phyloP scores from a whole-genome alignment of 1,284 basidiomycete species.

The Pseudozyma sp. region DNA sequence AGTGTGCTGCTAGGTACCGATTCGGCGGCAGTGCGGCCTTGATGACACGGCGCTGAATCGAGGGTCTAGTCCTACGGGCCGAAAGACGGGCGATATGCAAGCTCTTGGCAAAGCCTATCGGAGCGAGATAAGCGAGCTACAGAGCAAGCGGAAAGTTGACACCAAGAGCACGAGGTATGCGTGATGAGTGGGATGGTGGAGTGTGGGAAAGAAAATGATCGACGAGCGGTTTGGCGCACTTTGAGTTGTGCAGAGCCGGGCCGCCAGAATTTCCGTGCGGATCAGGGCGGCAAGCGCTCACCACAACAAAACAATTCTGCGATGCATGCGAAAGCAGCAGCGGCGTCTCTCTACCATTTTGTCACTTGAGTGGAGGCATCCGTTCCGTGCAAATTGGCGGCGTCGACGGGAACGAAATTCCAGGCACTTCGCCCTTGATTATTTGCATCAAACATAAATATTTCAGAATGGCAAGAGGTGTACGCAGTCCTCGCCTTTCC shows the following conservation, averaged over 20 bases:
- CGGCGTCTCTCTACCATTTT: too few relatives aligned
- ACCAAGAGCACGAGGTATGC: constrained; percentile 6
- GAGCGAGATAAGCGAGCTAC: background rate
- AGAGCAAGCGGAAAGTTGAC: background rate
- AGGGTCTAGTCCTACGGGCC: background rate
- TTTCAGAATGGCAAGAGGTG: too few relatives aligned
- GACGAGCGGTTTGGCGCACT: constrained; percentile 7
- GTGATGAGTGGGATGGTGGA: constrained; percentile 33
- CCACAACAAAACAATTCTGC: background rate
- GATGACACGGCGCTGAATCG: background rate
- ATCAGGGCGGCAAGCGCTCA: constrained; percentile 4
- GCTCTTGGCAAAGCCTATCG: constrained; percentile 3
- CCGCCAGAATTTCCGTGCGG: constrained; percentile 4
- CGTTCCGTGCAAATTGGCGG: too few relatives aligned
- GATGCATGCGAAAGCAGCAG: too few relatives aligned
- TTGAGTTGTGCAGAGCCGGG: constrained; percentile 5
- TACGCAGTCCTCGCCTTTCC: too few relatives aligned
- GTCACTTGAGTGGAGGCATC: too few relatives aligned
- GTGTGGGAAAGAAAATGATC: constrained; percentile 25
- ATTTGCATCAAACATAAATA: too few relatives aligned
- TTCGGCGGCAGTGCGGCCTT: constrained; percentile 9
- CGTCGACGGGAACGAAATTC: too few relatives aligned
- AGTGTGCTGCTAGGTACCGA: background rate
- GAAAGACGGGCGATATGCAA: background rate
- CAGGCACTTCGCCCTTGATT: too few relatives aligned